These are phyloP conservation scores for Anisodus tanguticus DNA, from an alignment of 257 asterid genomes.

Conservation along the genomic window DNA sequence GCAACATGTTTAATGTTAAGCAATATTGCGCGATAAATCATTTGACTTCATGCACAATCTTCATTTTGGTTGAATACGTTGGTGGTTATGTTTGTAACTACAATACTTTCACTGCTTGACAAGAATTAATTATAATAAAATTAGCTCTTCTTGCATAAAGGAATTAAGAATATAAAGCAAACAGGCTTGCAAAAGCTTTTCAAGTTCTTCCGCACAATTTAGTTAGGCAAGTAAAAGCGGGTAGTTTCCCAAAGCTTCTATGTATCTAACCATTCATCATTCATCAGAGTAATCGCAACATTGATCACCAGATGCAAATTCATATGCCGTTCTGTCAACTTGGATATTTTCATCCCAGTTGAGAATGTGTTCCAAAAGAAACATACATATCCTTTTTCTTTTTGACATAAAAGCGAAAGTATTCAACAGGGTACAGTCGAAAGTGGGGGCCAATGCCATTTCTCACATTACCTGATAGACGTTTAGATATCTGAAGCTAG, in stretches of 20 bases:
- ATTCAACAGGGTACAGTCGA: neutral
- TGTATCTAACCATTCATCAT: neutral
- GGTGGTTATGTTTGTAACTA: neutral
- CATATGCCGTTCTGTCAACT: neutral
- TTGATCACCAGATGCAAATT: neutral
- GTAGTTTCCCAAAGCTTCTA: neutral
- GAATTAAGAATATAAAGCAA: neutral
- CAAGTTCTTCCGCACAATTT: neutral
- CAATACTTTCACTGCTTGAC: neutral
- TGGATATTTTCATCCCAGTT: neutral
- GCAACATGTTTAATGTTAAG: neutral
- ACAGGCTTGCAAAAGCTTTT: neutral
- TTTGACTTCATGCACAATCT: neutral
- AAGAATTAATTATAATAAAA: neutral
- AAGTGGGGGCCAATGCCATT: neutral
- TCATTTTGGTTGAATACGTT: neutral
- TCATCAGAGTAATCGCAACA: neutral
- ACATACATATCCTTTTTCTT: neutral
- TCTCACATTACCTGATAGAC: neutral
- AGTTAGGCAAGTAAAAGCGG: neutral
- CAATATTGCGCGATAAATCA: neutral
- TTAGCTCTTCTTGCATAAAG: neutral
- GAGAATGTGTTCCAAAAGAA: slow-evolving; percentile 2
- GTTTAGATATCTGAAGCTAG: neutral
- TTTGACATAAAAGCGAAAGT: neutral